A percentile compares a stretch with the other conserved stretches of the same genome.
Evolutionary conservation across 192 early-diverging fungal species (phyloP).

Genomic region (Mortierella alpina): DNA sequence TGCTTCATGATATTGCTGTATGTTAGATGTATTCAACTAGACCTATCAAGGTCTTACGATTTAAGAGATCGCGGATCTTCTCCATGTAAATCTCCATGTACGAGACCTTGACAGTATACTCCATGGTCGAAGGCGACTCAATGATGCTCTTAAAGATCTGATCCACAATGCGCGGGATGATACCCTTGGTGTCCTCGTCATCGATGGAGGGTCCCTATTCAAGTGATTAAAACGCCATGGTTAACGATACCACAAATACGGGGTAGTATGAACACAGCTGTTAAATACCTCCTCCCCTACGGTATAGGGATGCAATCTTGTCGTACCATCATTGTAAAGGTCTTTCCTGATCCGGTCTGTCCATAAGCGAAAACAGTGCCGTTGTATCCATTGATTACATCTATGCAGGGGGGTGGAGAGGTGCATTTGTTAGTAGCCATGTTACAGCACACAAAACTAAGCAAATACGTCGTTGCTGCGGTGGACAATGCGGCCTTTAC

Average conservation of each 20-base stretch:
- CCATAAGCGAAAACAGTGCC: conserved; percentile 99
- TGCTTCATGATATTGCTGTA: neutral
- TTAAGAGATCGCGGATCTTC: conserved; percentile 95
- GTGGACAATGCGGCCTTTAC: conserved; percentile 56
- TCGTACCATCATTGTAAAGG: conserved; percentile 92
- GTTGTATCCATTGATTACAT: conserved; percentile 97
- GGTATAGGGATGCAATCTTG: neutral
- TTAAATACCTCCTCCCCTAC: neutral
- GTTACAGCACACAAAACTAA: neutral
- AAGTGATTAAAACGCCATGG: neutral
- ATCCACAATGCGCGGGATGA: conserved; percentile 97
- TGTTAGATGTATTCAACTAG: neutral
- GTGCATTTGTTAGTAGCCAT: neutral
- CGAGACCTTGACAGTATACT: conserved; percentile 99
- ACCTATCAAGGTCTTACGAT: conserved; percentile 65
- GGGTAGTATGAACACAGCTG: neutral
- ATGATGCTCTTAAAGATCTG: conserved; percentile 94
- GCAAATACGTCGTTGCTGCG: neutral
- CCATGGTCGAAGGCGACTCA: conserved; percentile 90
- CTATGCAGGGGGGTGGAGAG: conserved; percentile 54
- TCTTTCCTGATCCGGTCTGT: conserved; percentile 98
- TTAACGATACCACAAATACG: neutral
- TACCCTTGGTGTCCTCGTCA: conserved; percentile 88
- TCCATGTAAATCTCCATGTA: conserved; percentile 99
- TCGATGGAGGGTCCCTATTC: conserved; percentile 92